These are phyloP conservation scores for Nicotiana attenuata DNA, from an alignment of 257 asterid genomes.

Conservation along the genomic window DNA sequence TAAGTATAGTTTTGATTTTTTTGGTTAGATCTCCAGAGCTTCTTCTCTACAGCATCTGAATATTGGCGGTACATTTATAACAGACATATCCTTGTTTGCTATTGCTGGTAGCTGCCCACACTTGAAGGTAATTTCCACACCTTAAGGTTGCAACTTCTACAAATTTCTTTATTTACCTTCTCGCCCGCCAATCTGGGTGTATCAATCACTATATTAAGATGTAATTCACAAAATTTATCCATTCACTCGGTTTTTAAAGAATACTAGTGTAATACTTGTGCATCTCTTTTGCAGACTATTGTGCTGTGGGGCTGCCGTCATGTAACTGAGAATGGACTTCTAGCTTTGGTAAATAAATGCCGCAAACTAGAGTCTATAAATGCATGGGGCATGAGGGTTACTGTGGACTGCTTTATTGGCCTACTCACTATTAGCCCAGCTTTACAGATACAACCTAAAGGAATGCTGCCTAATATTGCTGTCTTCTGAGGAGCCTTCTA, in stretches of 20 bases:
- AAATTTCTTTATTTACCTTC: background rate
- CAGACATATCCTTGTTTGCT: slow-evolving; percentile 66
- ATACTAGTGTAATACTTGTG: background rate
- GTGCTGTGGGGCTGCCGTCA: slow-evolving; percentile 90
- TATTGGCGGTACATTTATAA: slow-evolving; percentile 82
- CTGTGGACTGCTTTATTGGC: slow-evolving; percentile 58
- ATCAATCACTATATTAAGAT: background rate
- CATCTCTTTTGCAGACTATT: slow-evolving; percentile 42
- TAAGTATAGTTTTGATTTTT: background rate
- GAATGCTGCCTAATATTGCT: slow-evolving; percentile 36
- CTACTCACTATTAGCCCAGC: slow-evolving; percentile 72
- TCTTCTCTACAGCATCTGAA: slow-evolving; percentile 71
- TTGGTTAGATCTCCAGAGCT: slow-evolving; percentile 56
- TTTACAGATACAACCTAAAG: slow-evolving; percentile 71
- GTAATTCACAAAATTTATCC: background rate
- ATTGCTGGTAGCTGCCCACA: slow-evolving; percentile 69
- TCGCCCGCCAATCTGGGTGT: no score
- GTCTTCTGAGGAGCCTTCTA: slow-evolving; percentile 26
- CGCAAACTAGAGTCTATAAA: slow-evolving; percentile 68
- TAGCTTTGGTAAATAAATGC: slow-evolving; percentile 69
- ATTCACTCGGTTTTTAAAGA: background rate
- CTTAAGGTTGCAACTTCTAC: background rate
- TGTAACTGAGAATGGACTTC: slow-evolving; percentile 74
- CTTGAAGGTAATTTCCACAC: slow-evolving; percentile 46
- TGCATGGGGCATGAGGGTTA: slow-evolving; percentile 80